Base-by-base conservation (phyloP, 768 basidiomycete genomes). In the Termitomyces sp. region DNA sequence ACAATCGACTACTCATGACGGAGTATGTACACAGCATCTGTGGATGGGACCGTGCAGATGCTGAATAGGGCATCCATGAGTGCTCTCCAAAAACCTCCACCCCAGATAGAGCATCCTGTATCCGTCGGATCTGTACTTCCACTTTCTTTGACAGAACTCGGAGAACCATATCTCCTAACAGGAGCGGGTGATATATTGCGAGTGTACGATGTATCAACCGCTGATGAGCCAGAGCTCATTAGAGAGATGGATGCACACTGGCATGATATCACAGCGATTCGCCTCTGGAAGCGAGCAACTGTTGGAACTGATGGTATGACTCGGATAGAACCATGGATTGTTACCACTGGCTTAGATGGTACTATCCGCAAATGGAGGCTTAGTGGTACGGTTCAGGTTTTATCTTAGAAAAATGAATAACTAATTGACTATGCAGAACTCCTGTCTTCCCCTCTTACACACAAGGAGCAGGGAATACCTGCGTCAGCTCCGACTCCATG, bases 291-390 rank as follows among this genome's bases (percentile, higher is more conserved):
- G 63, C 79, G 85, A 30, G 75, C 69, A 54, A 74, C 73, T 7
- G 68, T 71, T 30, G 76, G 75, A 9, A 73, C 73, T 26, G 80
- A 79, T 60, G 77, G 76, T 8, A 71, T 66, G 54, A 77, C 74
- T n/a, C 76, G 74, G 61, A 68, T 82, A 13, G 90, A 92, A 64
- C 84, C 87, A 20, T 94, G 90, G 88, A 78, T 98, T 43, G 71
- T 98, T 38, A 94, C 87, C 58, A 80, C 86, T 0, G 87, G 93
- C 67, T 72, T 98, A 58, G 96, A 98, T 68, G 84, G 86, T 43
- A 97, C 94, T 22, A 76, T 98, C 50, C 79, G 95, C 61, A 85
- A 84, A 66, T 98, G 95, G 95, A 82, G 77, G 66, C 72, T 95
- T 51, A 73, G 80, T 72, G 88, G 84, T 86, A 67, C 60, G 72